Conservation (phyloP, 1,139 yeast species). For the Scheffersomyces quercinus region DNA sequence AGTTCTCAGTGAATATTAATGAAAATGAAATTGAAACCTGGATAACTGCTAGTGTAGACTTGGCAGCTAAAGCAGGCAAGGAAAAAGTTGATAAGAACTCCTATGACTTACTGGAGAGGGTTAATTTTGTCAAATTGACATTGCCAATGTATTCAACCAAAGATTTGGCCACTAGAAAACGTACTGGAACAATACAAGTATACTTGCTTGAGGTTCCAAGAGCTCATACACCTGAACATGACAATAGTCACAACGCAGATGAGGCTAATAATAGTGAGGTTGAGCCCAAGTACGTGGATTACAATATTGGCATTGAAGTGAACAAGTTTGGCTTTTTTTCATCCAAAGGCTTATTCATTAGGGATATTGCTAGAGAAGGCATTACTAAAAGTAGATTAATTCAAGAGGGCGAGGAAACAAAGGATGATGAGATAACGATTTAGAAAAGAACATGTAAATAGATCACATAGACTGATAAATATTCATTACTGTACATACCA, state of each 20-base stretch:
- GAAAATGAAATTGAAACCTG: slow-evolving; percentile 13
- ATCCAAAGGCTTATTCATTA: slow-evolving; percentile 9
- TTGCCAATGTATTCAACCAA: slow-evolving; percentile 29
- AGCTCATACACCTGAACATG: slow-evolving; percentile 3
- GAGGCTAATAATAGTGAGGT: not conserved
- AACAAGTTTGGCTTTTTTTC: slow-evolving; percentile 10
- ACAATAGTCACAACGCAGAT: not conserved
- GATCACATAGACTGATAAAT: too few relatives aligned
- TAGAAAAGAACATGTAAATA: too few relatives aligned
- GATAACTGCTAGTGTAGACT: not conserved
- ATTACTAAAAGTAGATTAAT: slow-evolving; percentile 16
- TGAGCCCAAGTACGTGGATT: slow-evolving; percentile 12
- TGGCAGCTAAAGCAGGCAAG: not conserved
- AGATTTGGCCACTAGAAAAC: slow-evolving; percentile 15
- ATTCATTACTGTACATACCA: too few relatives aligned
- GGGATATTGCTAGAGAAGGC: slow-evolving; percentile 12
- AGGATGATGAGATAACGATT: slow-evolving; percentile 1
- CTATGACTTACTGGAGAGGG: not conserved
- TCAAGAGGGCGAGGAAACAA: slow-evolving; percentile 5
- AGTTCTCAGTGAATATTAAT: slow-evolving; percentile 21
- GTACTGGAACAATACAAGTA: slow-evolving; percentile 37
- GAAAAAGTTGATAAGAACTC: too few relatives aligned
- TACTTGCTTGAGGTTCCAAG: slow-evolving; percentile 21
- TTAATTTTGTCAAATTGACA: slow-evolving; percentile 34
- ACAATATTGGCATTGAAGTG: slow-evolving; percentile 28